Percentiles rank a stretch among this genome's conserved stretches.
phyloP scores from a whole-genome alignment of 2,329 filamentous ascomycete species.

The Beauveria brongniartii region DNA sequence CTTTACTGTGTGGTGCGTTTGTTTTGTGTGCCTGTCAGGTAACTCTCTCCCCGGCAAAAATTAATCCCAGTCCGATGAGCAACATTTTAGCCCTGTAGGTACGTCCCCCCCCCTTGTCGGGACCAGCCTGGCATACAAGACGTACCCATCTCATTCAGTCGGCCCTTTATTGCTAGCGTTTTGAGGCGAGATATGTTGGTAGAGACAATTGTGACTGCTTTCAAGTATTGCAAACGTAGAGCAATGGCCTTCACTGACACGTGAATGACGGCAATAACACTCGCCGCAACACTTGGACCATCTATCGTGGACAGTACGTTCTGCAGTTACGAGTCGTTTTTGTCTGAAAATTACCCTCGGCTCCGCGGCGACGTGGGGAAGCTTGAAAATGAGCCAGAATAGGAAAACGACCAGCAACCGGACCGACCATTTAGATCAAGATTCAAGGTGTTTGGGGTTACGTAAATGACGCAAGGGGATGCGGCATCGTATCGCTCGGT shows the following conservation, averaged over 20 bases:
- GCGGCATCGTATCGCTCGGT: conserved; percentile 5
- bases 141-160: too few species aligned
- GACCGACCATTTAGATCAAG: not conserved
- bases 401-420: not conserved
- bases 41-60: too few species aligned
- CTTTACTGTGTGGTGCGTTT: not conserved
- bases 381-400: not conserved
- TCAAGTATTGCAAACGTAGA: not conserved
- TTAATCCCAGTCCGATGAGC: too few species aligned
- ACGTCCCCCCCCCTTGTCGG: too few species aligned
- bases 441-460: not conserved
- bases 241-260: not conserved
- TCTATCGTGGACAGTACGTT: not conserved
- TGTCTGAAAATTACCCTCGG: too few species aligned
- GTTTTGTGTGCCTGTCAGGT: too few species aligned
- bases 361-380: too few species aligned
- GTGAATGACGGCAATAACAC: not conserved
- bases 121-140: too few species aligned
- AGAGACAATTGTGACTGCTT: not conserved
- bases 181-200: not conserved
- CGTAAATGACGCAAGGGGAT: not conserved
- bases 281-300: not conserved
- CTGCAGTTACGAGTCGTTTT: not conserved
- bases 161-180: too few species aligned
- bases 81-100: too few species aligned